Evolutionary conservation across 352 stramenopile genomes (phyloP).

Genomic region (Nothophytophthora sp.): DNA sequence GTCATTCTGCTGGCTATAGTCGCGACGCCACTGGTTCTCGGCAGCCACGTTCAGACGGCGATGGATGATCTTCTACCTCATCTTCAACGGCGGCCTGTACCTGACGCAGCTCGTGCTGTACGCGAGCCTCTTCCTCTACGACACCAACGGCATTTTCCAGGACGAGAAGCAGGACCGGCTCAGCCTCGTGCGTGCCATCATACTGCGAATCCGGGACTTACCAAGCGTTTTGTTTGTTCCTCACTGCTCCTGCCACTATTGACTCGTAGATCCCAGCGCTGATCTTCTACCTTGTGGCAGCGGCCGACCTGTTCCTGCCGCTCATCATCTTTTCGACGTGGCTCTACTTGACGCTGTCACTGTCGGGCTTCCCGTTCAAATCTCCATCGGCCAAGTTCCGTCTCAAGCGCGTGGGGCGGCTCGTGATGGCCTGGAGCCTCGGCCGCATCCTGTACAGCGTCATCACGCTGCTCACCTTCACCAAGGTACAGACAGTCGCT

Average conservation of each 20-base stretch:
- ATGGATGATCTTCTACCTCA: slow-evolving; percentile 93
- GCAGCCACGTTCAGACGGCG: slow-evolving; percentile 77
- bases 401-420: slow-evolving; percentile 54
- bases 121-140: slow-evolving; percentile 85
- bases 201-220: too few species aligned
- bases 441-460: slow-evolving; percentile 88
- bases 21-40: slow-evolving; percentile 90
- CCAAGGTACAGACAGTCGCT: too few species aligned
- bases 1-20: too few species aligned
- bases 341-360: slow-evolving; percentile 87
- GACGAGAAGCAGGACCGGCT: slow-evolving; percentile 75
- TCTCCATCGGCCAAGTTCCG: slow-evolving; percentile 55
- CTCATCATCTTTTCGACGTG: slow-evolving; percentile 90
- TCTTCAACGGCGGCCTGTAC: slow-evolving; percentile 92
- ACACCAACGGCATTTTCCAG: slow-evolving; percentile 80
- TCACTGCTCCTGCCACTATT: too few species aligned
- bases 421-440: slow-evolving; percentile 84
- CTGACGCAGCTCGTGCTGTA: slow-evolving; percentile 89
- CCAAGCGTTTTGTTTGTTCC: too few species aligned
- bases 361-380: slow-evolving; percentile 90
- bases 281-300: slow-evolving; percentile 84
- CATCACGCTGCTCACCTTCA: slow-evolving; percentile 88
- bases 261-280: slow-evolving; percentile 69
- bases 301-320: slow-evolving; percentile 86
- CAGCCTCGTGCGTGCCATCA: slow-evolving; percentile 43